These are phyloP conservation scores for Candida namnaoensis DNA, from an alignment of 805 yeast genomes.

Conservation along the genomic window DNA sequence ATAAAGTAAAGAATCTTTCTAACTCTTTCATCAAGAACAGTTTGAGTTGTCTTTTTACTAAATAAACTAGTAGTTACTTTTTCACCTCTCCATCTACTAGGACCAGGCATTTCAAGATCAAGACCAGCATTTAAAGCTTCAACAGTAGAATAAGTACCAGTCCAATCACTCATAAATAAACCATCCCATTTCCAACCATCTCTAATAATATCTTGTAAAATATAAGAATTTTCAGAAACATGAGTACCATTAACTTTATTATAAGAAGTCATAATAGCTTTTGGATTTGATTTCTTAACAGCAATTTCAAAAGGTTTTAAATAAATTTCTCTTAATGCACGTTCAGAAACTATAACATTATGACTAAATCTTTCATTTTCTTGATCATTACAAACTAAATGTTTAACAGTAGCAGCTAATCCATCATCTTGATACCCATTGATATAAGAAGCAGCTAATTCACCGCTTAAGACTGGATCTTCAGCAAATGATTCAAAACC, in stretches of 20 bases:
- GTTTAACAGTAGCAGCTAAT: conserved; percentile 47
- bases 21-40: conserved; percentile 38
- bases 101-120: conserved; percentile 62
- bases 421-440: conserved; percentile 43
- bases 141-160: conserved; percentile 41
- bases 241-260: conserved; percentile 54
- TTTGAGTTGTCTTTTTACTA: conserved; percentile 27
- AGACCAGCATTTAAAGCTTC: conserved; percentile 44
- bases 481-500: conserved; percentile 54
- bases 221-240: conserved; percentile 30
- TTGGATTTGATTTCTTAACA: conserved; percentile 40
- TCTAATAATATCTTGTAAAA: conserved; percentile 37
- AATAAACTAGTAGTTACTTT: conserved; percentile 29
- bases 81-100: conserved; percentile 33
- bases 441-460: conserved; percentile 33
- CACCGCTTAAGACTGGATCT: conserved; percentile 42
- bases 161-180: conserved; percentile 53
- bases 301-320: conserved; percentile 54
- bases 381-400: conserved; percentile 51
- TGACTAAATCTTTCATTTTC: conserved; percentile 43
- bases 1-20: conserved; percentile 37
- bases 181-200: conserved; percentile 52
- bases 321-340: conserved; percentile 58
- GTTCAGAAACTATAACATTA: conserved; percentile 38
- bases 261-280: conserved; percentile 50